Evolutionary conservation across 1,284 basidiomycete genomes (phyloP), one percentile per base, ranked within the genome.

Genomic region (Puccinia polysora): DNA sequence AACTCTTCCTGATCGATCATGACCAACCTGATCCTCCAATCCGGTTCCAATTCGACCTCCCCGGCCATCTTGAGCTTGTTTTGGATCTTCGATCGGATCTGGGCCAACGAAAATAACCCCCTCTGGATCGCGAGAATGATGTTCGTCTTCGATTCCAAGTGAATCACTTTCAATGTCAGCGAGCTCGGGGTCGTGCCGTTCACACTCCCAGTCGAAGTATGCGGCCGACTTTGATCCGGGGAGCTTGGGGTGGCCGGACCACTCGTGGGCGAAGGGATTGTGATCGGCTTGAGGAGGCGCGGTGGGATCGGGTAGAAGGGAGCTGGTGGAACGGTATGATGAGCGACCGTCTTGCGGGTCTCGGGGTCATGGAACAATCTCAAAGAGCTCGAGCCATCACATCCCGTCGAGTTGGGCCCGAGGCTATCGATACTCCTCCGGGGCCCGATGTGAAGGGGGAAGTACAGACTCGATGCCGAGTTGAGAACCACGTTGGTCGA

Each of bases 261-360:
- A n/a, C 8, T 15, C 18, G 30, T 6, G 4, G 34, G 32, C 34
- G 40, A 34, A 12, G 23, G 38, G 20, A 4, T 47, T 8, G 50
- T 8, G 7, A 38, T 20, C 4, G 53, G 43, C 25, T 62, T 52
- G 10, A 20, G n/a, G 32, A n/a, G 20, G 20, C 36, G 68, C 25
- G 68, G 68, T 15, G 65, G 68, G 10, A 70, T 60, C 12, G 68
- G 30, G 18, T 60, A 62, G 40, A 70, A 50, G 18, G 68, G 68
- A 7, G 47, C 58, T 2, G 49, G 47, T 23, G 58, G 58, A 1
- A 52, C 47, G 18, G 36, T 38, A 20, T 6, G 53, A 25, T 50
- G 58, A 10, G 18, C n/a, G 36, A 36, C 20, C 4, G 25, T 47
- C 10, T 36, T 58, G 18, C 32, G 2, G 4, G 34, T 62, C 32